Base-by-base conservation (phyloP, 371 early-diverging fungal species). In the Blastocladiella emersonii region DNA sequence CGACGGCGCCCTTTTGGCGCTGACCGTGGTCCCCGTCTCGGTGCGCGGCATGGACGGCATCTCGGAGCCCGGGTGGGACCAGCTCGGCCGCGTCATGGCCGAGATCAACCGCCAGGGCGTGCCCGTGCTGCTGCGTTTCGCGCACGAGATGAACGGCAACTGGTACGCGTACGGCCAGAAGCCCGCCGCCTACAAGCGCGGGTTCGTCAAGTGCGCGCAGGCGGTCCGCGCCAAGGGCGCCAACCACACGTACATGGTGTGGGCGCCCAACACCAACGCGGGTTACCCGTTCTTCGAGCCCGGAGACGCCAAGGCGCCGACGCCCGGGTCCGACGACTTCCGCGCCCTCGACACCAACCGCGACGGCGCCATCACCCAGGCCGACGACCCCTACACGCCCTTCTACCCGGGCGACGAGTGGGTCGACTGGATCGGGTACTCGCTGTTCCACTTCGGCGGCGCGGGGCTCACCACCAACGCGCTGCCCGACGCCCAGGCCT, bases 351-450 rank as follows among this genome's bases (percentile, higher is more conserved):
- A 72, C 65, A 70, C 72, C 12, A 68, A 70, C 43, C 21, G 43
- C 3, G 67, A 72, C 48, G 63, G 59, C 2, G 35, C 39, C 5
- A 25, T 69, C 19, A 39, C 56, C 51, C 5, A 12, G 30, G 30
- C 39, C 41, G 72, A 72, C 60, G 69, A 70, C 41, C 71, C 71
- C 6, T 70, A 66, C 51, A n/a, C 39, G 25, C 65, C 68, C 17
- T 70, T 66, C 57, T 69, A 72, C 56, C 72, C 79, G 27, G 78
- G 78, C 36, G 74, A 73, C 59, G 73, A 71, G 1, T 63, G 65
- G 35, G 79, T 78, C 37, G 79, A 77, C 69, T 78, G 79, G 79
- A 71, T 78, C 41, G 76, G 76, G 13, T 45, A 72, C 45, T 61
- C 65, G 13, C 49, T 61, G 36, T 64, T 64, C 63, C 37, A 68